Evolutionary conservation across 2,329 filamentous ascomycete species (phyloP).

Genomic region (Rachicladosporium sp.): DNA sequence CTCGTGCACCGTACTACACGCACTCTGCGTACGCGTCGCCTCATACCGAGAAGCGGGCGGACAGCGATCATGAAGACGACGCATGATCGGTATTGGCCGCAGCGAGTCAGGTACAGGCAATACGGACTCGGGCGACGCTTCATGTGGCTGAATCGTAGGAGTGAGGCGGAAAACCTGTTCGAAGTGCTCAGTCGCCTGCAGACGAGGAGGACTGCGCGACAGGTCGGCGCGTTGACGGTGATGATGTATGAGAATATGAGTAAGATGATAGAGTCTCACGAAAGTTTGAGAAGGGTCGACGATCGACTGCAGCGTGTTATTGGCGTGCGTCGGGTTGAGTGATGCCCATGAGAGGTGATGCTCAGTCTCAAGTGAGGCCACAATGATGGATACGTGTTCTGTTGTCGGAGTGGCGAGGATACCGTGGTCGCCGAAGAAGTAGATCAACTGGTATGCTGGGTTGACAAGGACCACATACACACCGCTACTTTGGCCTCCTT

Average conservation of each 20-base stretch:
- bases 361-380: too few relatives aligned
- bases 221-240: constrained; percentile 21
- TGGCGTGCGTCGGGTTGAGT: constrained; percentile 21
- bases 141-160: constrained; percentile 26
- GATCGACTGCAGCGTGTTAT: constrained; percentile 21
- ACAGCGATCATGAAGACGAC: constrained; percentile 12
- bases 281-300: constrained; percentile 17
- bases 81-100: constrained; percentile 22
- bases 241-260: constrained; percentile 20
- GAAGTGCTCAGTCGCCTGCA: constrained; percentile 26
- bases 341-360: neutral
- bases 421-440: too few relatives aligned
- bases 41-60: constrained; percentile 15
- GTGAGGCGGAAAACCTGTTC: constrained; percentile 24
- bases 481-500: too few relatives aligned
- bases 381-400: too few relatives aligned
- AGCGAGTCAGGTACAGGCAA: constrained; percentile 21
- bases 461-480: too few relatives aligned
- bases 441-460: too few relatives aligned
- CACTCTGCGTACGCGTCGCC: constrained; percentile 19
- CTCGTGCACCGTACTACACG: constrained; percentile 13
- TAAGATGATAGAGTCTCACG: constrained; percentile 11
- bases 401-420: too few relatives aligned
- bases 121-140: constrained; percentile 24
- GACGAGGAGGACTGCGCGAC: constrained; percentile 25